Conservation (phyloP, 2,329 filamentous ascomycete species). For the Sporothrix phasma region DNA sequence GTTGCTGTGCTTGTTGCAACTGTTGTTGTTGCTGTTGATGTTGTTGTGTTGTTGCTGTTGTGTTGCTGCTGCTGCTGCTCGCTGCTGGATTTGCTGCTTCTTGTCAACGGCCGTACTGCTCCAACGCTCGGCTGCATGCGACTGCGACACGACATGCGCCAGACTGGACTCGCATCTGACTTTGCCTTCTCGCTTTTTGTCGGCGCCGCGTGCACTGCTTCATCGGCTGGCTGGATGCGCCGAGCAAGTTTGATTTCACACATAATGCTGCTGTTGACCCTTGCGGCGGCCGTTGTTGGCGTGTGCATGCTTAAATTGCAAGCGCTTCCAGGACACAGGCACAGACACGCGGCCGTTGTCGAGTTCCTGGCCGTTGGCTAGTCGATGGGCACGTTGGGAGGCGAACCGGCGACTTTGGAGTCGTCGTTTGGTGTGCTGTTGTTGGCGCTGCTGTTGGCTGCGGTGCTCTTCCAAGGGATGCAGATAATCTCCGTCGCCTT, state of each 20-base stretch:
- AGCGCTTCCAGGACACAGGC: slow-evolving; percentile 81
- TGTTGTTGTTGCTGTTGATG: slow-evolving; percentile 16
- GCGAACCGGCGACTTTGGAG: slow-evolving; percentile 39
- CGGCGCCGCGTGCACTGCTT: neutral
- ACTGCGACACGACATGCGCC: slow-evolving; percentile 88
- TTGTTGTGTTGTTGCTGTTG: slow-evolving; percentile 18
- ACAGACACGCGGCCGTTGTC: slow-evolving; percentile 66
- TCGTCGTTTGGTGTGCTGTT: slow-evolving; percentile 28
- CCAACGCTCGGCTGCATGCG: slow-evolving; percentile 63
- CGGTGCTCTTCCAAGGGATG: slow-evolving; percentile 84
- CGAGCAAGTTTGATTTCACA: slow-evolving; percentile 74
- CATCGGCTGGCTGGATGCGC: slow-evolving; percentile 32
- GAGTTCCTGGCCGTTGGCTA: slow-evolving; percentile 53
- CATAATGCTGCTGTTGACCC: slow-evolving; percentile 89
- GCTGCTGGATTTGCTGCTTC: slow-evolving; percentile 32
- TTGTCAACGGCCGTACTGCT: slow-evolving; percentile 29
- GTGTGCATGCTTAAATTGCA: slow-evolving; percentile 93
- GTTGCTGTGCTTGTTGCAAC: slow-evolving; percentile 2
- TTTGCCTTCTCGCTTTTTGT: slow-evolving; percentile 57
- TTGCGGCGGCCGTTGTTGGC: slow-evolving; percentile 93
- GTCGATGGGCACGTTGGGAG: slow-evolving; percentile 46
- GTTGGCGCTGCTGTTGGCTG: slow-evolving; percentile 30
- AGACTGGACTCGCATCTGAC: slow-evolving; percentile 70
- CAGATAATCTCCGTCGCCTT: slow-evolving; percentile 90
- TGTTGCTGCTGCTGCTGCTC: slow-evolving; percentile 21